These are phyloP conservation scores for Teratosphaeriaceae sp. DNA, from an alignment of 2,329 filamentous ascomycete genomes.

Conservation along the genomic window DNA sequence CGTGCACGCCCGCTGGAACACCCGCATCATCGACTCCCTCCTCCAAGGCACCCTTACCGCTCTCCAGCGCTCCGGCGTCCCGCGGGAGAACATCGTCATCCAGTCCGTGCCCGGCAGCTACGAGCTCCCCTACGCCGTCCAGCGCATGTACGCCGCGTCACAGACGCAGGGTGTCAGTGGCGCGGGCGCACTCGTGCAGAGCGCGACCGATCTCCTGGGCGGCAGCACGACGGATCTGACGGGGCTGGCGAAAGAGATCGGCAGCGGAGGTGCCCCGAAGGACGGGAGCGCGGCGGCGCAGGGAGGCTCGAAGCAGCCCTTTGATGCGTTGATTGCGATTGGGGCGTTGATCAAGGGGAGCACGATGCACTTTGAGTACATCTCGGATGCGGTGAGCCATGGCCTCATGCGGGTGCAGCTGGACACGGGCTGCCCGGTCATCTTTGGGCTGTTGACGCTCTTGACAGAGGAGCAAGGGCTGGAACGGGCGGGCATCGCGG, in stretches of 20 bases:
- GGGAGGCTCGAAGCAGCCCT: conserved; percentile 49
- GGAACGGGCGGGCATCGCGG: conserved; percentile 67
- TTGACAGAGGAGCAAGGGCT: conserved; percentile 81
- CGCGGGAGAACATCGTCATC: conserved; percentile 78
- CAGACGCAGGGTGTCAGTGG: conserved; percentile 55
- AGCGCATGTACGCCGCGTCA: conserved; percentile 55
- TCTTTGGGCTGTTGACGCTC: conserved; percentile 89
- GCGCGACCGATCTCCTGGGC: conserved; percentile 70
- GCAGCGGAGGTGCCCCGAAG: neutral
- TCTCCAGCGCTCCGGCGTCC: conserved; percentile 72
- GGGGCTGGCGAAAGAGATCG: conserved; percentile 15
- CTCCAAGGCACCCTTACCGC: conserved; percentile 73
- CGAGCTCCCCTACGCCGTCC: conserved; percentile 86
- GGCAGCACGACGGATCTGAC: conserved; percentile 62
- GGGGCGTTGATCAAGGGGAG: conserved; percentile 97
- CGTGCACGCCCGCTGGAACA: conserved; percentile 94
- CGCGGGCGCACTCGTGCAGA: conserved; percentile 50
- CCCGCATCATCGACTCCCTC: conserved; percentile 76
- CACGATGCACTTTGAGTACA: conserved; percentile 99
- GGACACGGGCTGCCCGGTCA: conserved; percentile 79
- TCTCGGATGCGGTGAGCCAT: conserved; percentile 81
- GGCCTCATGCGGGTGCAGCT: conserved; percentile 92
- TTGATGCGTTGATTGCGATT: conserved; percentile 92
- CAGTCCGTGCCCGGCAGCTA: conserved; percentile 91
- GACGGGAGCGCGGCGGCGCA: conserved; percentile 5